Evolutionary conservation across 352 stramenopile genomes (phyloP).

Genomic region (Phytophthora gonapodyides): DNA sequence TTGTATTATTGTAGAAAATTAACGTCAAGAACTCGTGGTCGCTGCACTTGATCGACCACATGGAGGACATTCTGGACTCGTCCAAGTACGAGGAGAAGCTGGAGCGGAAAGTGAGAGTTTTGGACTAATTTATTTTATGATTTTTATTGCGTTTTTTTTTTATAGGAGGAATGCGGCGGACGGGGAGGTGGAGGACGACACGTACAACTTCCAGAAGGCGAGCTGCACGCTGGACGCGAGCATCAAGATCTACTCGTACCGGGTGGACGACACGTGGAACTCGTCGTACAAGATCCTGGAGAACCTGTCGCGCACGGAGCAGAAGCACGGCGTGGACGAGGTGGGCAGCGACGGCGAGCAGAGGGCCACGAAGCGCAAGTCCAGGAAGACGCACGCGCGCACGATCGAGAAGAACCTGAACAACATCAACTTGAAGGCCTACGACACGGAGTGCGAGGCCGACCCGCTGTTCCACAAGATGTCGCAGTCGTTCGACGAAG

Average conservation of each 20-base stretch:
- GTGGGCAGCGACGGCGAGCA: constrained; percentile 37
- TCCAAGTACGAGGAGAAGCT: constrained; percentile 46
- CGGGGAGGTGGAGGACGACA: constrained; percentile 49
- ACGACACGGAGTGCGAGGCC: constrained; percentile 88
- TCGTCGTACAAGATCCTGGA: constrained; percentile 98
- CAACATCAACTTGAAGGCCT: constrained; percentile 87
- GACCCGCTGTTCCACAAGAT: constrained; percentile 95
- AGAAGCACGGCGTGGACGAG: constrained; percentile 48
- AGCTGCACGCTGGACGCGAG: constrained; percentile 98
- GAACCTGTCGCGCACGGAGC: constrained; percentile 92
- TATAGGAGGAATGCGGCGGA: constrained; percentile 33
- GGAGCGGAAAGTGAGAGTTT: not conserved
- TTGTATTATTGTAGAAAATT: constrained; percentile 88
- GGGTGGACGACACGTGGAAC: constrained; percentile 98
- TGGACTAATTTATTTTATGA: not conserved
- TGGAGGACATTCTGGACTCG: constrained; percentile 92
- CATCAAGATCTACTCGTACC: constrained; percentile 99
- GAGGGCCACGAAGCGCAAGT: constrained; percentile 44
- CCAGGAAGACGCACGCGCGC: constrained; percentile 51
- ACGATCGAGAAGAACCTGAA: constrained; percentile 90
- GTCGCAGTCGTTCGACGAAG: constrained; percentile 92
- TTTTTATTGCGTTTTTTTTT: not conserved
- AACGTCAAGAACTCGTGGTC: constrained; percentile 98
- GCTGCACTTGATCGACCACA: constrained; percentile 97
- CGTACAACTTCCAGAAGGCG: constrained; percentile 97